Conservation (phyloP, 2,329 filamentous ascomycete species). For the Immersiporthe knoxdaviesiana region DNA sequence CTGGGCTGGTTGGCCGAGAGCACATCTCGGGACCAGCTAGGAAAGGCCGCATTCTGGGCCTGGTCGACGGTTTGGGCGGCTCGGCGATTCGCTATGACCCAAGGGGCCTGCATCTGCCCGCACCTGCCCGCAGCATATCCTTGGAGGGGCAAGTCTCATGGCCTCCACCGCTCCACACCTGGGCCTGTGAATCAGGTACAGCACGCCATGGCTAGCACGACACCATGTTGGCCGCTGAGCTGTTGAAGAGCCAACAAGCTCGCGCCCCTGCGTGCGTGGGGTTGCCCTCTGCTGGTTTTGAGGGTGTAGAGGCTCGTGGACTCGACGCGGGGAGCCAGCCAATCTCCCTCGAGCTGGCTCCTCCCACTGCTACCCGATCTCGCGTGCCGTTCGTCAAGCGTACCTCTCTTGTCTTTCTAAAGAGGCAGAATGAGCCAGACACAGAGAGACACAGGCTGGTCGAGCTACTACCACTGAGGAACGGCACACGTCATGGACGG, state of each 20-base stretch:
- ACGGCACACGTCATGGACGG: background rate
- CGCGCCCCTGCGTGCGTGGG: conserved; percentile 16
- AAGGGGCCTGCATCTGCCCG: conserved; percentile 16
- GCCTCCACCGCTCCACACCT: conserved; percentile 18
- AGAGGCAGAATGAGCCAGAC: background rate
- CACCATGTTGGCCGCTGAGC: conserved; percentile 1
- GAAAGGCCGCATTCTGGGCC: conserved; percentile 28
- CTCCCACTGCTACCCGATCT: background rate
- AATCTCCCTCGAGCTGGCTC: background rate
- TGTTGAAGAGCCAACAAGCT: background rate
- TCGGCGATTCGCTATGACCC: conserved; percentile 29
- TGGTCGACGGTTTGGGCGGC: conserved; percentile 27
- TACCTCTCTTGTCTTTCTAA: background rate
- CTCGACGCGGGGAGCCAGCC: background rate
- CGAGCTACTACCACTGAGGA: background rate
- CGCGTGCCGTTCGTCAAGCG: background rate
- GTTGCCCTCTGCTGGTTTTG: conserved; percentile 4
- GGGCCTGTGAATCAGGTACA: conserved; percentile 23
- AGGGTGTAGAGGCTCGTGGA: background rate
- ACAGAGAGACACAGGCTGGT: background rate
- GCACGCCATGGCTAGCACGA: conserved; percentile 12
- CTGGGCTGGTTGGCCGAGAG: conserved; percentile 29
- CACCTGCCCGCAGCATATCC: conserved; percentile 11
- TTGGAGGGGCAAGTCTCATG: conserved; percentile 15
- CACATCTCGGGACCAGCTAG: conserved; percentile 25